A percentile compares a stretch with the other conserved stretches of the same genome.
Conservation (phyloP, 768 basidiomycete species). For the Ephemerocybe angulata region DNA sequence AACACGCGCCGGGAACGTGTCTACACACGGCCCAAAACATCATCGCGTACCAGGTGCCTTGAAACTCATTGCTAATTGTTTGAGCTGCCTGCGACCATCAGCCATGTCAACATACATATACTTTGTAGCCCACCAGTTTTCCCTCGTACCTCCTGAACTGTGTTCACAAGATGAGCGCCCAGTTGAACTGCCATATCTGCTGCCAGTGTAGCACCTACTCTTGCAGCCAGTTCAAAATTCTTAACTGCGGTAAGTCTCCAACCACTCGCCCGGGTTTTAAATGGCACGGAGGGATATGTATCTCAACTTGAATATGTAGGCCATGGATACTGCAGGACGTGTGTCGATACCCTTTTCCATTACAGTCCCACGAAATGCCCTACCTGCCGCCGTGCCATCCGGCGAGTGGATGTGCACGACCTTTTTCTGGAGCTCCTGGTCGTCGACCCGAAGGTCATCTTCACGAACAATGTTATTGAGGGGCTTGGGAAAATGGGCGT, state of each 20-base stretch:
- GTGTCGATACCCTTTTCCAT: constrained; percentile 16
- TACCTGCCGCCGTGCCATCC: constrained; percentile 20
- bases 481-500: constrained; percentile 32
- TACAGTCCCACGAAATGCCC: constrained; percentile 19
- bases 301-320: no score
- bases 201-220: background rate
- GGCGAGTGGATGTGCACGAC: constrained; percentile 20
- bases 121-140: background rate
- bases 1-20: background rate
- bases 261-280: background rate
- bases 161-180: background rate
- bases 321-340: constrained; percentile 40
- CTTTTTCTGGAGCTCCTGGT: constrained; percentile 28
- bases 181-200: constrained; percentile 5
- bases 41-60: constrained; percentile 3
- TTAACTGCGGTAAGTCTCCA: constrained; percentile 32
- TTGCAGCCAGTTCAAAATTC: constrained; percentile 25
- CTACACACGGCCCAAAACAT: constrained; percentile 5
- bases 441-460: constrained; percentile 21
- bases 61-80: background rate
- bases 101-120: background rate
- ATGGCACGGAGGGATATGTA: background rate
- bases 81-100: background rate
- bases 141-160: background rate
- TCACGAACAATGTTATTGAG: constrained; percentile 25